phyloP scores from a whole-genome alignment of 768 basidiomycete species.

The Galerina sulciceps region DNA sequence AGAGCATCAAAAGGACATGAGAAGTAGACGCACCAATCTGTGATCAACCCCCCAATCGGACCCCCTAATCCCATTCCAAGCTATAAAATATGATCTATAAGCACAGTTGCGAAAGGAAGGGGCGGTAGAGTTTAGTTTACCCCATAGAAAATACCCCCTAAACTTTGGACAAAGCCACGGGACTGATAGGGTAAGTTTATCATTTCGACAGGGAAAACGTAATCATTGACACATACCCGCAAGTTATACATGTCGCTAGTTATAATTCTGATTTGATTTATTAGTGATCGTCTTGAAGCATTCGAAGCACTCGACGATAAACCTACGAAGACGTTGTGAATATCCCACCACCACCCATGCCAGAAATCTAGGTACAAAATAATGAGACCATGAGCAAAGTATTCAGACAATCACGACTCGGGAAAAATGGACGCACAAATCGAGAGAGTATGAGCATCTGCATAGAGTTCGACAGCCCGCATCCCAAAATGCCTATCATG shows the following conservation, averaged over 20 bases:
- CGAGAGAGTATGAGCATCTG: conserved; percentile 71
- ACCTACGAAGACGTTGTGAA: conserved; percentile 72
- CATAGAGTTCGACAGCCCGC: conserved; percentile 73
- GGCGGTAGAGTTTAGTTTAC: conserved; percentile 40
- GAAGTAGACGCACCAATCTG: conserved; percentile 56
- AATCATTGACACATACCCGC: conserved; percentile 48
- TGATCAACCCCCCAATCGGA: conserved; percentile 72
- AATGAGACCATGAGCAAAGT: background rate
- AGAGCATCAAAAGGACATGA: background rate
- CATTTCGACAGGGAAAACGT: background rate
- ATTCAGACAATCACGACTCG: background rate
- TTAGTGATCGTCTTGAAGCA: background rate
- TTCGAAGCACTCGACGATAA: background rate
- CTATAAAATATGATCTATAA: conserved; percentile 31
- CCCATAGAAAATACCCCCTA: conserved; percentile 74
- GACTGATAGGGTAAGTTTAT: conserved; percentile 40
- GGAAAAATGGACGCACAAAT: conserved; percentile 56
- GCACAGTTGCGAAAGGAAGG: background rate
- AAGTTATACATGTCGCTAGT: conserved; percentile 83
- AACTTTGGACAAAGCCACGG: conserved; percentile 73
- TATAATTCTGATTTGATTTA: conserved; percentile 53
- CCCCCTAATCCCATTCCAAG: conserved; percentile 80
- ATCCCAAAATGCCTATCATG: conserved; percentile 64
- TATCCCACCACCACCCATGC: conserved; percentile 81
- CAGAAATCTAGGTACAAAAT: conserved; percentile 54